phyloP scores from a whole-genome alignment of 2,329 filamentous ascomycete genomes.

The Epichloe coenophiala region DNA sequence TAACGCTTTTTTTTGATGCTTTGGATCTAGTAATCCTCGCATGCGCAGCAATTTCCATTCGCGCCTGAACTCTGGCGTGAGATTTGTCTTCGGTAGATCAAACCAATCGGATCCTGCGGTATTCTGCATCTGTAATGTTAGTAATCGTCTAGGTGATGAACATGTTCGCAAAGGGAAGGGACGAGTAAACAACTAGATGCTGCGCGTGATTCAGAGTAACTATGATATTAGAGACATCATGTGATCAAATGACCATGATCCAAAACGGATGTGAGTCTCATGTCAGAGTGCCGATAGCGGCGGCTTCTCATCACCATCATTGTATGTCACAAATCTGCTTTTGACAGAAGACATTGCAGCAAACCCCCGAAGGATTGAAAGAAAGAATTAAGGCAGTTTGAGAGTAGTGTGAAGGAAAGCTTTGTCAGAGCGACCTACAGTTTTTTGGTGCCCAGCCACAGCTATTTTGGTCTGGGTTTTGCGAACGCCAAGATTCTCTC shows the following conservation, averaged over 20 bases:
- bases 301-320: constrained; percentile 27
- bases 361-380: not conserved
- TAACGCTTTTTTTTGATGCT: constrained; percentile 84
- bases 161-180: not conserved
- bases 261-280: constrained; percentile 27
- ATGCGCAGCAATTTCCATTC: constrained; percentile 84
- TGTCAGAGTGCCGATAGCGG: constrained; percentile 24
- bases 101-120: constrained; percentile 78
- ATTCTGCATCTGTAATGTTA: constrained; percentile 19
- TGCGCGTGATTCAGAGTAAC: constrained; percentile 52
- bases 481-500: not conserved
- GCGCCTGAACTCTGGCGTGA: constrained; percentile 75
- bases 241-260: constrained; percentile 42
- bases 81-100: constrained; percentile 68
- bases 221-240: constrained; percentile 46
- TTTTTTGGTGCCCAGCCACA: not conserved
- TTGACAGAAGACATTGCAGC: not conserved
- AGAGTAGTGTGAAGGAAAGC: not conserved
- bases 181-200: not conserved
- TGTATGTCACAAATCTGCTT: not conserved
- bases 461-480: not conserved
- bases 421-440: not conserved
- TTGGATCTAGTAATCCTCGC: constrained; percentile 77
- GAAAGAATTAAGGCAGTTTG: not conserved
- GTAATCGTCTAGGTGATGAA: constrained; percentile 1